phyloP scores from a whole-genome alignment of 345 rosid genomes.

The Erodium maritimum region DNA sequence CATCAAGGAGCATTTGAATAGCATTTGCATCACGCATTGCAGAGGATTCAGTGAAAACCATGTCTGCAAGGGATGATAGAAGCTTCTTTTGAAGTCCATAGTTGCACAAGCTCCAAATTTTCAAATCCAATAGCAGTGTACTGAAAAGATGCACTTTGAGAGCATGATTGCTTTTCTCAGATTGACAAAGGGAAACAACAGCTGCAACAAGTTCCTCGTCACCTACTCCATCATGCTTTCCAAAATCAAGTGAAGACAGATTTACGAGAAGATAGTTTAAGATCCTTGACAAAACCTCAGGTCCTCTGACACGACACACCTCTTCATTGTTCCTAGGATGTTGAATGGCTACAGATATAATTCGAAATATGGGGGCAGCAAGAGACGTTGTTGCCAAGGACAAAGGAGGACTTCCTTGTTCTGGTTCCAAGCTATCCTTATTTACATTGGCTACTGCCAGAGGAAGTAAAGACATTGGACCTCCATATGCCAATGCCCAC shows the following conservation, averaged over 20 bases:
- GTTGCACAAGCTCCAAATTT: slow-evolving; percentile 92
- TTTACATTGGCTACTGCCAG: slow-evolving; percentile 60
- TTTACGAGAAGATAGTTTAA: slow-evolving; percentile 72
- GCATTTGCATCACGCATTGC: slow-evolving; percentile 95
- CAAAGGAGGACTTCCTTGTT: slow-evolving; percentile 43
- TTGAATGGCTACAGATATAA: slow-evolving; percentile 67
- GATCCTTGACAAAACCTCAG: slow-evolving; percentile 81
- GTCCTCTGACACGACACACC: slow-evolving; percentile 63
- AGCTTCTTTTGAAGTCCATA: slow-evolving; percentile 97
- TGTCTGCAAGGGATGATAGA: slow-evolving; percentile 89
- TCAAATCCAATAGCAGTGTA: slow-evolving; percentile 78
- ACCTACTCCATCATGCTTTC: slow-evolving; percentile 55
- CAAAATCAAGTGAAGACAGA: slow-evolving; percentile 51
- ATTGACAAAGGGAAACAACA: slow-evolving; percentile 77
- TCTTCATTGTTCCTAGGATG: slow-evolving; percentile 93
- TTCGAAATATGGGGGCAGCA: slow-evolving; percentile 87
- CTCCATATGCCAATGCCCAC: slow-evolving; percentile 97
- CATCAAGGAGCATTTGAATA: slow-evolving; percentile 97
- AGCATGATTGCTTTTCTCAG: slow-evolving; percentile 69
- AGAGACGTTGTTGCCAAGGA: slow-evolving; percentile 56
- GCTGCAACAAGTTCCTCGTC: slow-evolving; percentile 99
- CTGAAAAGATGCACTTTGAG: slow-evolving; percentile 93
- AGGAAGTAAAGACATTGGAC: slow-evolving; percentile 95
- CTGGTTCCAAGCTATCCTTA: slow-evolving; percentile 64
- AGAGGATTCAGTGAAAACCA: slow-evolving; percentile 90